A percentile compares a stretch with the other conserved stretches of the same genome.
Conservation (phyloP, 78 protist genomes). For the Guillardia theta region DNA sequence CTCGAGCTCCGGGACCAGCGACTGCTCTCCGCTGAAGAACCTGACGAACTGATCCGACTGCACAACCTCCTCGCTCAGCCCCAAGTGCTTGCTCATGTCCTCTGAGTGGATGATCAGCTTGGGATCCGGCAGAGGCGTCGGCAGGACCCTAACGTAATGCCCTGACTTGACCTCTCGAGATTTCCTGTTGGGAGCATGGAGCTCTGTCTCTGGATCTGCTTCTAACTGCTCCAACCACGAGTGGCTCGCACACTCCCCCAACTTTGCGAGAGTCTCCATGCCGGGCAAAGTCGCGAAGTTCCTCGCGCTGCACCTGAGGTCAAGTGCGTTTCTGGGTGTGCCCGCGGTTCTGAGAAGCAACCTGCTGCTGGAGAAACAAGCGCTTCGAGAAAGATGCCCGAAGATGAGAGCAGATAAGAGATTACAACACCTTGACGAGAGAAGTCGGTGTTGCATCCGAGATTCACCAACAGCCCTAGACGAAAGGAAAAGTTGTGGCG, state of each 20-base stretch:
- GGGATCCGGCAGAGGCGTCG: conserved; percentile 38
- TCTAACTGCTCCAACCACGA: background rate
- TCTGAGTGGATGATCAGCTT: background rate
- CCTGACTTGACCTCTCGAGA: conserved; percentile 25
- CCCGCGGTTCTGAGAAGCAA: no score
- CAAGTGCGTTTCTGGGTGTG: background rate
- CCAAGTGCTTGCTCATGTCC: background rate
- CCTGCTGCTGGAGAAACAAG: no score
- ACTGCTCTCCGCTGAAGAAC: conserved; percentile 30
- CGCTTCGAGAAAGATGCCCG: background rate
- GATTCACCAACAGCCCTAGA: no score
- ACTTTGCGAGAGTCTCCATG: background rate
- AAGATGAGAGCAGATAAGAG: no score
- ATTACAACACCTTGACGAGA: no score
- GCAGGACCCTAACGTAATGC: conserved; percentile 16
- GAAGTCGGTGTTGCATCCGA: no score
- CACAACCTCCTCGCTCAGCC: background rate
- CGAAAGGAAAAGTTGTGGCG: no score
- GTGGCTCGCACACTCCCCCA: background rate
- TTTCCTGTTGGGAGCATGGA: conserved; percentile 8
- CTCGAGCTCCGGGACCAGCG: background rate
- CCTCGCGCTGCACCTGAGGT: background rate
- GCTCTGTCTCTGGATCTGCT: conserved; percentile 15
- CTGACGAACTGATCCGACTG: background rate
- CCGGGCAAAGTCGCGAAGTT: no score